Percentiles rank a stretch among this genome's conserved stretches.
Conservation (phyloP, 2,329 filamentous ascomycete species). For the Beauveria sp. region DNA sequence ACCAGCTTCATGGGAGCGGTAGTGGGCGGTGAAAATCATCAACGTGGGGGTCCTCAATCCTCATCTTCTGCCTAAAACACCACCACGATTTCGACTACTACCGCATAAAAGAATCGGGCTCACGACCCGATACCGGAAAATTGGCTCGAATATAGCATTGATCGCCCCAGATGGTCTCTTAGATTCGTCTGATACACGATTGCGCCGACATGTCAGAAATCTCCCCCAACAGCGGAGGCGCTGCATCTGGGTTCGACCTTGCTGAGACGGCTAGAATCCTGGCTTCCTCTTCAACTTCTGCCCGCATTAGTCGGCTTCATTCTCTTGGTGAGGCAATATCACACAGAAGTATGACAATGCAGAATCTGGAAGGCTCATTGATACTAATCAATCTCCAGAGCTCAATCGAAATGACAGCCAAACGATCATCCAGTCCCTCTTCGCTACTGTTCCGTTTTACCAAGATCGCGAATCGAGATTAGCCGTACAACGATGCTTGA, state of each 20-base stretch:
- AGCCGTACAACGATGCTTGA: slow-evolving; percentile 75
- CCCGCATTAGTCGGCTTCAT: slow-evolving; percentile 47
- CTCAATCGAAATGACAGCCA: slow-evolving; percentile 42
- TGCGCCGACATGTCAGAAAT: slow-evolving; percentile 28
- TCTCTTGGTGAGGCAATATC: slow-evolving; percentile 48
- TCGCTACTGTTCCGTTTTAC: slow-evolving; percentile 83
- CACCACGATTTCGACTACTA: background rate
- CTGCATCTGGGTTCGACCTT: slow-evolving; percentile 39
- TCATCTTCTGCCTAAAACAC: slow-evolving; percentile 11
- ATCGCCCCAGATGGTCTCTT: slow-evolving; percentile 11
- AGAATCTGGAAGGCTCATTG: background rate
- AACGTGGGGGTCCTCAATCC: slow-evolving; percentile 10
- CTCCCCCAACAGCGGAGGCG: slow-evolving; percentile 35
- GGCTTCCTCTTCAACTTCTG: slow-evolving; percentile 53
- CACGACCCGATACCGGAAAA: background rate
- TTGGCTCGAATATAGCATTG: background rate
- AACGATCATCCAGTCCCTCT: slow-evolving; percentile 62
- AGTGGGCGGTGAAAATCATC: slow-evolving; percentile 12
- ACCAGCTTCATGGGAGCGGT: background rate
- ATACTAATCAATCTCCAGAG: slow-evolving; percentile 24
- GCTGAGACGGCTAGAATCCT: slow-evolving; percentile 41
- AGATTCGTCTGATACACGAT: background rate
- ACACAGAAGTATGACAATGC: slow-evolving; percentile 39
- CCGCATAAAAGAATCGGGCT: background rate
- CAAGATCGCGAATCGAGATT: slow-evolving; percentile 75